phyloP scores from a whole-genome alignment of 2,329 filamentous ascomycete species.

The Pseudogymnoascus sp. region DNA sequence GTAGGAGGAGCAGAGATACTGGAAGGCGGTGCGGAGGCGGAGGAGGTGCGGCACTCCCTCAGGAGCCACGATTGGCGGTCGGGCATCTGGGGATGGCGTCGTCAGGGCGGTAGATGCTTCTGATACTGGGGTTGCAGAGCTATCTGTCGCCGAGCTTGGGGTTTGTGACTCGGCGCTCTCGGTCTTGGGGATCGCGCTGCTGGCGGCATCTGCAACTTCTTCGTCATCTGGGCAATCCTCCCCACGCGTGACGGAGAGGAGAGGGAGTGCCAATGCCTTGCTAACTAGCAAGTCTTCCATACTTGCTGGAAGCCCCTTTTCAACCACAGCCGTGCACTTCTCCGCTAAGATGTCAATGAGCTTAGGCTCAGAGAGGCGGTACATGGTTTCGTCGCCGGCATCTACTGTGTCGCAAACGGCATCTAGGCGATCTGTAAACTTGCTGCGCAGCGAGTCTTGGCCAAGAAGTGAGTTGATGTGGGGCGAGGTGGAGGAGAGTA shows the following conservation, averaged over 20 bases:
- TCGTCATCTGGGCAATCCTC: slow-evolving; percentile 31
- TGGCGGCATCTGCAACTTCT: slow-evolving; percentile 18
- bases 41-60: slow-evolving; percentile 36
- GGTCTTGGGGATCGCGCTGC: slow-evolving; percentile 26
- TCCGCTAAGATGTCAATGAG: slow-evolving; percentile 54
- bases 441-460: slow-evolving; percentile 35
- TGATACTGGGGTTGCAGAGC: slow-evolving; percentile 31
- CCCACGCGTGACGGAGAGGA: slow-evolving; percentile 58
- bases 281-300: slow-evolving; percentile 81
- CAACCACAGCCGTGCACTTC: slow-evolving; percentile 66
- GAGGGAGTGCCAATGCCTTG: slow-evolving; percentile 66
- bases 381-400: slow-evolving; percentile 78
- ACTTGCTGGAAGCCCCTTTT: slow-evolving; percentile 59
- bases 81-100: slow-evolving; percentile 26
- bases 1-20: slow-evolving; percentile 43
- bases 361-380: slow-evolving; percentile 65
- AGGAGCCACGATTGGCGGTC: slow-evolving; percentile 23
- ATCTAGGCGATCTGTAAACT: slow-evolving; percentile 58
- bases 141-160: slow-evolving; percentile 24
- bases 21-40: slow-evolving; percentile 39
- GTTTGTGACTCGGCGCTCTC: slow-evolving; percentile 28
- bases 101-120: slow-evolving; percentile 32
- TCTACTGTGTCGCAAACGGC: slow-evolving; percentile 74
- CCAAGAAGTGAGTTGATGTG: slow-evolving; percentile 52
- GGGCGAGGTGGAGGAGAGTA: slow-evolving; percentile 43